Evolutionary conservation across 129 eudicot genomes (phyloP).

Genomic region (Tanacetum coccineum): DNA sequence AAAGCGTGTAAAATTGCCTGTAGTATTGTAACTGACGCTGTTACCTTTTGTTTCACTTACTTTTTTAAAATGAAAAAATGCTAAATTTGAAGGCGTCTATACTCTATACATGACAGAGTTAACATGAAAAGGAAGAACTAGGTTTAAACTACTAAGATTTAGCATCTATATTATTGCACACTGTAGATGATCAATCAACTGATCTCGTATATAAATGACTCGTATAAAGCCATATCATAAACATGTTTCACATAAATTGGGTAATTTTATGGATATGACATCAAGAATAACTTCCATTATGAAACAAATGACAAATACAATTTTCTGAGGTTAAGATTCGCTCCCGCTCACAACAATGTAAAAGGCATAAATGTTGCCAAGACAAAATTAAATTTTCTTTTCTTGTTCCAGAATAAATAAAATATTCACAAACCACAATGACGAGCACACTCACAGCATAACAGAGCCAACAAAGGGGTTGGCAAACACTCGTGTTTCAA

Average conservation of each 20-base stretch:
- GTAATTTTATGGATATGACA: neutral
- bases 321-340: constrained; percentile 17
- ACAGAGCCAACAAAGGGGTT: neutral
- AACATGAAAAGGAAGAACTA: too few species aligned
- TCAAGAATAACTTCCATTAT: constrained; percentile 20
- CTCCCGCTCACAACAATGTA: constrained; percentile 13
- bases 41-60: neutral
- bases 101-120: too few species aligned
- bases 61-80: neutral
- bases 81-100: neutral
- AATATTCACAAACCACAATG: constrained; percentile 18
- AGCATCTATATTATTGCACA: too few species aligned
- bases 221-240: neutral
- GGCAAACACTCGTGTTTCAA: constrained; percentile 1
- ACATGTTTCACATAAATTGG: neutral
- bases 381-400: neutral
- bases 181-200: too few species aligned
- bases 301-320: constrained; percentile 8
- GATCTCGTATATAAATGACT: too few species aligned
- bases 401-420: neutral
- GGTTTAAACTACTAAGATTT: too few species aligned
- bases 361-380: constrained; percentile 7
- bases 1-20: constrained; percentile 9
- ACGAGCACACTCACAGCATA: constrained; percentile 23
- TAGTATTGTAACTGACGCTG: neutral